Evolutionary conservation across 345 rosid species (phyloP).

Genomic region (Syzygium jambos): DNA sequence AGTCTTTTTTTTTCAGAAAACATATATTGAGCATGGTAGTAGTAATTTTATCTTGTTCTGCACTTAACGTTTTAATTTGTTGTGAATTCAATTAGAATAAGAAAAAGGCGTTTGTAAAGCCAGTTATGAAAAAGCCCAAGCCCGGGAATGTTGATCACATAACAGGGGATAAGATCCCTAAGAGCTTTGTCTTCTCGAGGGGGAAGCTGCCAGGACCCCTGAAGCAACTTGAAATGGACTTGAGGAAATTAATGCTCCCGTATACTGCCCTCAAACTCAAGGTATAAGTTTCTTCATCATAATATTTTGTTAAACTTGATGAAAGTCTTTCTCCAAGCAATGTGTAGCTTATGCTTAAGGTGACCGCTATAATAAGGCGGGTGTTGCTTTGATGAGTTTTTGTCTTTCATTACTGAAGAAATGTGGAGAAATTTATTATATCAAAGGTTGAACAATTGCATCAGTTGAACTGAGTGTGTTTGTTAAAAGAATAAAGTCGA

Average conservation of each 20-base stretch:
- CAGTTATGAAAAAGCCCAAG: slow-evolving; percentile 36
- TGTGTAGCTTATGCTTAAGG: background rate
- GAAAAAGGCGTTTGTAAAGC: slow-evolving; percentile 52
- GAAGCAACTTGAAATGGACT: slow-evolving; percentile 75
- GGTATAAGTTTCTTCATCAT: slow-evolving; percentile 17
- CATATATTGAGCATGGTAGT: background rate
- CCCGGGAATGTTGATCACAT: slow-evolving; percentile 56
- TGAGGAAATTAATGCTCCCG: slow-evolving; percentile 94
- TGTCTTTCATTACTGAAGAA: background rate
- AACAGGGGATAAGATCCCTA: slow-evolving; percentile 83
- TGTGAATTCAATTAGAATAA: slow-evolving; percentile 25
- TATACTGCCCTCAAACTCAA: slow-evolving; percentile 85
- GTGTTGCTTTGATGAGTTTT: background rate
- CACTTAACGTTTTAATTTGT: background rate
- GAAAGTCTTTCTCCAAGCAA: background rate
- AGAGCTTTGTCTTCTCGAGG: slow-evolving; percentile 83
- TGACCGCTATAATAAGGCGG: background rate
- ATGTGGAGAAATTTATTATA: background rate
- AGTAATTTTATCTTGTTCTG: background rate
- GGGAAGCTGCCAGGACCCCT: slow-evolving; percentile 80
- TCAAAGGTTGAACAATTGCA: background rate
- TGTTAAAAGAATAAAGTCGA: background rate
- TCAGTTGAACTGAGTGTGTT: background rate
- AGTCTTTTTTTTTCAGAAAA: background rate
- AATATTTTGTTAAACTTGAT: background rate